These are phyloP conservation scores for Hysterium pulicare DNA, from an alignment of 2,329 filamentous ascomycete genomes.

Conservation along the genomic window DNA sequence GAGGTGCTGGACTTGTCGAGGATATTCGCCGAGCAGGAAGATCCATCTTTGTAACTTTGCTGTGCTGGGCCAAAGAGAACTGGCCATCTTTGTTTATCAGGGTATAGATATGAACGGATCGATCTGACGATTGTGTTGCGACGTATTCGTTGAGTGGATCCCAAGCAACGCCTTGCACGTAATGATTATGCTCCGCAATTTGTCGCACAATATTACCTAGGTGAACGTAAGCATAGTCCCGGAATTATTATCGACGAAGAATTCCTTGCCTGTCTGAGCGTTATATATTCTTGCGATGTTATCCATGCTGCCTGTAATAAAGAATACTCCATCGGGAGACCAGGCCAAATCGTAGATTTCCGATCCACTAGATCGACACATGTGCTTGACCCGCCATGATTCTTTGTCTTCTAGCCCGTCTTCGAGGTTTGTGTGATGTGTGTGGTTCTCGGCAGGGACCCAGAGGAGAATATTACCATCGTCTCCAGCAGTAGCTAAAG, in stretches of 20 bases:
- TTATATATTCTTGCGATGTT: constrained; percentile 98
- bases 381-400: constrained; percentile 93
- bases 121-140: constrained; percentile 95
- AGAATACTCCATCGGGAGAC: constrained; percentile 95
- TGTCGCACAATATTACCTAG: constrained; percentile 63
- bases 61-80: constrained; percentile 75
- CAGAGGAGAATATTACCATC: constrained; percentile 96
- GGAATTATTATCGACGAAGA: background rate
- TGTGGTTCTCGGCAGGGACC: constrained; percentile 79
- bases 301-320: constrained; percentile 99
- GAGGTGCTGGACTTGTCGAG: constrained; percentile 86
- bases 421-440: constrained; percentile 68
- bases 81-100: constrained; percentile 95
- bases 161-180: constrained; percentile 97
- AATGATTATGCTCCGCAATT: constrained; percentile 96
- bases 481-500: constrained; percentile 91
- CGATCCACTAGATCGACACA: constrained; percentile 91
- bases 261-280: constrained; percentile 70
- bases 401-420: constrained; percentile 91
- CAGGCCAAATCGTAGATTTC: constrained; percentile 98
- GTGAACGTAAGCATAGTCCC: background rate
- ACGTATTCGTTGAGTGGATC: constrained; percentile 98
- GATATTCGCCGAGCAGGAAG: constrained; percentile 87
- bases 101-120: constrained; percentile 96
- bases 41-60: constrained; percentile 87